Conservation (phyloP, 1,284 basidiomycete species). For the Ceratobasidium sp. region DNA sequence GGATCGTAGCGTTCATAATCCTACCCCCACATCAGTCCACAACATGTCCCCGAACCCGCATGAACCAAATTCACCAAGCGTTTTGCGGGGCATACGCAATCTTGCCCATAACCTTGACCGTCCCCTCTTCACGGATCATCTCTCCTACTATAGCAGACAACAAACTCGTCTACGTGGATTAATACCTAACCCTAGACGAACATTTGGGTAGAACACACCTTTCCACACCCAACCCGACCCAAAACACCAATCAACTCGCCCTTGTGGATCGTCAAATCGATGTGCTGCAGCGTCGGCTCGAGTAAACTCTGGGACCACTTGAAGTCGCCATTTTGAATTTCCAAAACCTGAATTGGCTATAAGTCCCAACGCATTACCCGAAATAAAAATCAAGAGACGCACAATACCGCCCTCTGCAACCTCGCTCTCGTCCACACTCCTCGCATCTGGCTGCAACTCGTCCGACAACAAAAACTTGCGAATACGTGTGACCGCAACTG, state of each 20-base stretch:
- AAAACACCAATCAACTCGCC: constrained; percentile 89
- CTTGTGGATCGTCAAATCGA: constrained; percentile 76
- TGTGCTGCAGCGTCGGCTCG: constrained; percentile 75
- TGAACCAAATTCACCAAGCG: constrained; percentile 67
- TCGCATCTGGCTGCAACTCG: constrained; percentile 81
- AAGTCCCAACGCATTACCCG: background rate
- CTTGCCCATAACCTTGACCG: constrained; percentile 71
- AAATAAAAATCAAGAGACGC: background rate
- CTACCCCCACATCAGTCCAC: constrained; percentile 52
- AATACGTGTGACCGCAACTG: constrained; percentile 84
- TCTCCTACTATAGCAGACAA: constrained; percentile 84
- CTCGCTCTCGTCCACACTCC: constrained; percentile 56
- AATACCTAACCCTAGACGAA: constrained; percentile 7
- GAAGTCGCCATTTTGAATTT: constrained; percentile 77
- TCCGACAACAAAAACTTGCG: constrained; percentile 77
- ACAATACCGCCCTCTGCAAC: constrained; percentile 35
- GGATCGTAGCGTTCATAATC: constrained; percentile 82
- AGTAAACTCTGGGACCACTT: constrained; percentile 68
- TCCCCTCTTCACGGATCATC: constrained; percentile 80
- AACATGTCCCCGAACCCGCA: background rate
- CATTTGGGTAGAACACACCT: constrained; percentile 60
- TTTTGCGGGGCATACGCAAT: constrained; percentile 91
- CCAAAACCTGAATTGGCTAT: constrained; percentile 60
- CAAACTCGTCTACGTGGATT: constrained; percentile 63
- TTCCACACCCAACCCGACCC: constrained; percentile 92